phyloP scores from a whole-genome alignment of 805 yeast species.

The Candida ovalis region DNA sequence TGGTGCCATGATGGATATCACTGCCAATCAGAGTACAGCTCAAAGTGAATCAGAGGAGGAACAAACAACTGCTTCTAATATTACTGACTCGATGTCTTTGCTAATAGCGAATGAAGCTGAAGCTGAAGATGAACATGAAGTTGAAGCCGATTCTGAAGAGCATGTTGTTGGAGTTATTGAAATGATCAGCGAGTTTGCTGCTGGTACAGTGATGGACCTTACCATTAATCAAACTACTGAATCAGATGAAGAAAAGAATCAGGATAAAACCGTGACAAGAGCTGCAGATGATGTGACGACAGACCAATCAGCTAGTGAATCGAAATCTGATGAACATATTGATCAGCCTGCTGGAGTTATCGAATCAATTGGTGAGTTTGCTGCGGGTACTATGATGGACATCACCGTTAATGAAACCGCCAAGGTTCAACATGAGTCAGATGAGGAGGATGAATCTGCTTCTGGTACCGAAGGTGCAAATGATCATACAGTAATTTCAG shows the following conservation, averaged over 20 bases:
- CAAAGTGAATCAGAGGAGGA: background rate
- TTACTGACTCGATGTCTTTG: too few species aligned
- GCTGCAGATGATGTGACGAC: background rate
- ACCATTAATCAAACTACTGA: background rate
- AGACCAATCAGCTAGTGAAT: too few species aligned
- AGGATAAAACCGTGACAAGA: background rate
- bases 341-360: background rate
- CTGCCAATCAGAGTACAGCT: background rate
- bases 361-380: constrained; percentile 8
- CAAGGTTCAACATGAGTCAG: background rate
- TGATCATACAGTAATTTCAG: too few species aligned
- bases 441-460: background rate
- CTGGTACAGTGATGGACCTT: constrained; percentile 1
- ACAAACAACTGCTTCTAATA: background rate
- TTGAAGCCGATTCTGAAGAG: background rate
- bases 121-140: background rate
- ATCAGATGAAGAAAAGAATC: background rate
- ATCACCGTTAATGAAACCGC: constrained; percentile 2
- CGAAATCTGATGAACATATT: background rate
- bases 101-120: too few species aligned
- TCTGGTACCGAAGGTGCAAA: background rate
- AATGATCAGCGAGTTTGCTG: background rate
- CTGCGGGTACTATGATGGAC: constrained; percentile 13
- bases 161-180: background rate
- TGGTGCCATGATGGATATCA: constrained; percentile 1